Conservation (phyloP, 495 filamentous ascomycete genomes). For the Halenospora varia region DNA sequence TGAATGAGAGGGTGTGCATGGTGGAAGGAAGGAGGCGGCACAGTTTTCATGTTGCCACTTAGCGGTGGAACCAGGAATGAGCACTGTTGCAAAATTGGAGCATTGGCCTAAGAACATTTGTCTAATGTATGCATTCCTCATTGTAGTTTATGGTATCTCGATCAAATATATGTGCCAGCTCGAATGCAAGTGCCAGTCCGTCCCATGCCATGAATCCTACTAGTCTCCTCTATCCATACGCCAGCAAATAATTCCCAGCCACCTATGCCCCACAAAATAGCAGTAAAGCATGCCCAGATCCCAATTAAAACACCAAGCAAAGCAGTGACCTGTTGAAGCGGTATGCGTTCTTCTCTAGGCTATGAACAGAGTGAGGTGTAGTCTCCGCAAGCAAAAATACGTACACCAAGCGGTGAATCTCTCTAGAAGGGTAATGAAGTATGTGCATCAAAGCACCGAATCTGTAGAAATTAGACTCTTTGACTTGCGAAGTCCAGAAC, state of each 20-base stretch:
- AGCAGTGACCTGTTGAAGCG: neutral
- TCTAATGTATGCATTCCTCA: neutral
- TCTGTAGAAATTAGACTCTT: constrained; percentile 52
- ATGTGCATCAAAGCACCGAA: neutral
- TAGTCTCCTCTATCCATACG: neutral
- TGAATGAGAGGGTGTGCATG: too few relatives aligned
- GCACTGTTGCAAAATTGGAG: too few relatives aligned
- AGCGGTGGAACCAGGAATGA: too few relatives aligned
- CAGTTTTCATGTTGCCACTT: too few relatives aligned
- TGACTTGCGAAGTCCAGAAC: constrained; percentile 89
- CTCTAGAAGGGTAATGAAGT: neutral
- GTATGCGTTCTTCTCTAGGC: neutral
- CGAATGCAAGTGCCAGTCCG: neutral
- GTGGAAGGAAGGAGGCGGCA: too few relatives aligned
- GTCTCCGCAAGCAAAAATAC: neutral
- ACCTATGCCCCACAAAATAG: neutral
- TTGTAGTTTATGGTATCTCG: constrained; percentile 1
- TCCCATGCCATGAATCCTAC: neutral
- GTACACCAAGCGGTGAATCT: neutral
- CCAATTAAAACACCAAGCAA: neutral
- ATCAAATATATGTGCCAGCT: neutral
- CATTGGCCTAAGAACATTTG: too few relatives aligned
- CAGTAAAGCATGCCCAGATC: neutral
- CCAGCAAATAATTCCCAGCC: neutral
- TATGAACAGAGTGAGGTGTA: neutral